Evolutionary conservation across 768 basidiomycete genomes (phyloP), one percentile per base, ranked within the genome.

Genomic region (Cubamyces lactineus): DNA sequence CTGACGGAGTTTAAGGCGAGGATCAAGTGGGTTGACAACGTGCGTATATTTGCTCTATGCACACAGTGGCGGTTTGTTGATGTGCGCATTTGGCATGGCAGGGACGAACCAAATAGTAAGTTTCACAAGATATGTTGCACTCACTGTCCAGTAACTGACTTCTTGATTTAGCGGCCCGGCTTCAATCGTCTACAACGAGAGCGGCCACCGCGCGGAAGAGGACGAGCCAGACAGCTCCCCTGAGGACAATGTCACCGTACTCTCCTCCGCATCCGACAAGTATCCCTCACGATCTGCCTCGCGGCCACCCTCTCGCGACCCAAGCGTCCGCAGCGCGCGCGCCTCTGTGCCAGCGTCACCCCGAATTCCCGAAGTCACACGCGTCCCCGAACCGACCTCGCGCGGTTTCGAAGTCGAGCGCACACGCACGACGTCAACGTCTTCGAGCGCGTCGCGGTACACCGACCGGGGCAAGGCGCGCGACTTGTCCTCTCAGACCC

Each of bases 21-120:
- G 58, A 91, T 92, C 54, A 92, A 91, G 72, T 92, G 89, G 90
- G 80, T 85, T 52, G 89, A 92, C 68, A 86, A 89, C 69, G 89
- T 90, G 70, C 59, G 89, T 79, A 21, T 17, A 8, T 12, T 30
- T 13, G 15, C 1, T 39, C 24, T 17, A 26, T 55, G 45, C 47
- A 38, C 28, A 4, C 40, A 34, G 49, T n/a, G 43, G 55, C 57
- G 50, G 9, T 30, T 53, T 17, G n/a, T 43, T 54, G 38, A 51
- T 48, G 19, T 57, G 50, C 52, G 41, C 30, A 59, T 49, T 3
- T 61, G 19, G 48, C 57, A 46, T 19, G 40, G 2, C 67, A 90
- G 88, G 88, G 88, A 15, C 80, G 80, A 66, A 84, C 83, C 41
- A 88, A 83, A 76, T 91, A 91, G 89, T 91, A 73, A 75, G 87